Conservation (phyloP, 2,329 filamentous ascomycete species). For the Colletotrichum sublineola region DNA sequence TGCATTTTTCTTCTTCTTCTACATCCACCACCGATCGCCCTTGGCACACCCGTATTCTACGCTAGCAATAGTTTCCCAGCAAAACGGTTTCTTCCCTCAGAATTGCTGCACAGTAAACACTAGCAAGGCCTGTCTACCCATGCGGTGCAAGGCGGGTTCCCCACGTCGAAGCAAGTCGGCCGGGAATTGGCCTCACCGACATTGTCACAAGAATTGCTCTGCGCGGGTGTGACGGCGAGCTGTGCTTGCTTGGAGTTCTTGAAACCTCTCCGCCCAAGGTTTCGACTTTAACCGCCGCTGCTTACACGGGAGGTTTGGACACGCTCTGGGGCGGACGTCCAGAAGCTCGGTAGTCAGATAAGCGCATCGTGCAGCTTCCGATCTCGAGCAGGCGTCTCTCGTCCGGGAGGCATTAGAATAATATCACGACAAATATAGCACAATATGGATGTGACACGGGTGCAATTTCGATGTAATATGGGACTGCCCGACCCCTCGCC, state of each 20-base stretch:
- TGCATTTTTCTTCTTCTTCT: background rate
- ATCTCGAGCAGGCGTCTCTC: conserved; percentile 10
- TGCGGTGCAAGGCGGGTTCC: conserved; percentile 22
- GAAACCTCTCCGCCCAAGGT: background rate
- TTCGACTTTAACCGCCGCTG: background rate
- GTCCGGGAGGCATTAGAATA: background rate
- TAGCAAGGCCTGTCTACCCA: conserved; percentile 14
- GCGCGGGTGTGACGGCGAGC: background rate
- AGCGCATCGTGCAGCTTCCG: conserved; percentile 17
- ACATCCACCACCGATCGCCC: background rate
- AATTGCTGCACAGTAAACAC: conserved; percentile 1
- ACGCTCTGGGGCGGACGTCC: background rate
- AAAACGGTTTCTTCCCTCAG: background rate
- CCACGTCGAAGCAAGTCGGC: background rate
- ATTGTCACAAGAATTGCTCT: background rate
- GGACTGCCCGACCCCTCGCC: conserved; percentile 10
- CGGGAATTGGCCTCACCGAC: conserved; percentile 7
- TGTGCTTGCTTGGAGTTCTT: background rate
- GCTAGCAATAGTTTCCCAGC: conserved; percentile 26
- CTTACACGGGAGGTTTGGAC: conserved; percentile 4
- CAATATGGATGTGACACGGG: conserved; percentile 13
- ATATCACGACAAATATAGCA: conserved; percentile 12
- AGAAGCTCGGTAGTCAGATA: conserved; percentile 13
- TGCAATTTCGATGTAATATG: conserved; percentile 19
- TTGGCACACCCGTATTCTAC: conserved; percentile 6